A percentile compares a stretch with the other conserved stretches of the same genome.
These are phyloP conservation scores for Dryas drummondii DNA, from an alignment of 306 rosid species.

Conservation along the genomic window DNA sequence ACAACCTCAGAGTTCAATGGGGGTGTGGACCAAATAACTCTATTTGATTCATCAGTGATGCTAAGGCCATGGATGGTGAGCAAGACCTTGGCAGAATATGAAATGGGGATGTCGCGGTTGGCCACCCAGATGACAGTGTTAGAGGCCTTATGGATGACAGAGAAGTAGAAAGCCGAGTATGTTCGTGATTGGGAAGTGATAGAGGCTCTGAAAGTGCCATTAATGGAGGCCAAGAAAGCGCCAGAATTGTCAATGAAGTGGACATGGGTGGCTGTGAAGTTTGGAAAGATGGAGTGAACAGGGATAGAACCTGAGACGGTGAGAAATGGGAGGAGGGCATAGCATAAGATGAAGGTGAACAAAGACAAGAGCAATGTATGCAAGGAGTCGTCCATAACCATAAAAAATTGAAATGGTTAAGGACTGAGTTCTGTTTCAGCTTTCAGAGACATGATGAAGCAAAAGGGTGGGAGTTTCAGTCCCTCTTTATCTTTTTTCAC, in stretches of 20 bases:
- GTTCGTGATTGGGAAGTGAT: background rate
- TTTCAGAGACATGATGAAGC: background rate
- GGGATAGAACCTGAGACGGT: background rate
- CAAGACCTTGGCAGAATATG: background rate
- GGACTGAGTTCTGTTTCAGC: background rate
- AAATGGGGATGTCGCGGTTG: constrained; percentile 8
- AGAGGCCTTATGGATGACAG: constrained; percentile 9
- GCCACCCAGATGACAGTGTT: constrained; percentile 21
- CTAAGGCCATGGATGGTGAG: constrained; percentile 17
- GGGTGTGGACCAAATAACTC: constrained; percentile 15
- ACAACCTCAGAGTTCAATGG: constrained; percentile 5
- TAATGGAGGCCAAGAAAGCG: constrained; percentile 1
- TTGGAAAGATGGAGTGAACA: constrained; percentile 5
- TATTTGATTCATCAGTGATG: background rate
- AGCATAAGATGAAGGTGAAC: background rate
- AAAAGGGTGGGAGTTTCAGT: background rate
- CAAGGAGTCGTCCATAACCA: background rate
- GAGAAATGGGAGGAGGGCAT: background rate
- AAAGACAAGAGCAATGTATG: background rate
- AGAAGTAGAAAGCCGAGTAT: background rate
- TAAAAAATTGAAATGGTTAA: background rate
- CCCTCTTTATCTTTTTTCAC: too few relatives aligned
- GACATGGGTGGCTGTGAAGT: constrained; percentile 18
- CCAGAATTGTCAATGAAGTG: background rate
- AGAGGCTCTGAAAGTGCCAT: constrained; percentile 14